A percentile compares a stretch with the other conserved stretches of the same genome.
phyloP scores from a whole-genome alignment of 2,329 filamentous ascomycete genomes.

The Grosmannia huntii region DNA sequence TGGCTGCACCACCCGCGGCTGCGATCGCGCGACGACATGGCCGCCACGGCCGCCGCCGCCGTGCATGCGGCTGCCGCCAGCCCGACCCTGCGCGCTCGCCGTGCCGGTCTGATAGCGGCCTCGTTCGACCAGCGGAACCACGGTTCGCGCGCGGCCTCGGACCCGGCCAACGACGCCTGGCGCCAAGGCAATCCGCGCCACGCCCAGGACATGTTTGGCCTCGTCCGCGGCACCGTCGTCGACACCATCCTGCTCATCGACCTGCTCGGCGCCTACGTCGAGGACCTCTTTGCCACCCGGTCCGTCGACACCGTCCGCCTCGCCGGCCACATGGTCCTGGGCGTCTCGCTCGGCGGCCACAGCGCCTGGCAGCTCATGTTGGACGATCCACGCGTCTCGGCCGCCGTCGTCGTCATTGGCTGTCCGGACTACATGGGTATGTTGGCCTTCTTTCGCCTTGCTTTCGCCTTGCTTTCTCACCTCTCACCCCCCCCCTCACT shows the following conservation, averaged over 20 bases:
- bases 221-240: constrained; percentile 57
- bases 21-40: constrained; percentile 60
- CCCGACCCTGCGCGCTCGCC: constrained; percentile 48
- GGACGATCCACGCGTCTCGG: constrained; percentile 64
- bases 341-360: constrained; percentile 79
- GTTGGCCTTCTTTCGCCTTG: constrained; percentile 10
- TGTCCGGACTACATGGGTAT: constrained; percentile 74
- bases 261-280: constrained; percentile 46
- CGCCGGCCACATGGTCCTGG: constrained; percentile 54
- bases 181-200: constrained; percentile 64
- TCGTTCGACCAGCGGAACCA: constrained; percentile 93
- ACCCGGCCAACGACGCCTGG: constrained; percentile 66
- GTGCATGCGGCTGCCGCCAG: constrained; percentile 47
- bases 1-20: constrained; percentile 83
- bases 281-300: not conserved
- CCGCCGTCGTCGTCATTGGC: constrained; percentile 70
- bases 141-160: constrained; percentile 56
- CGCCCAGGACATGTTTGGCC: constrained; percentile 83
- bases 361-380: constrained; percentile 75
- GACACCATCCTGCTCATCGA: constrained; percentile 69
- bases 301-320: not conserved
- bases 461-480: not conserved
- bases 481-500: no score
- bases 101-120: constrained; percentile 58
- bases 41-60: constrained; percentile 55